A percentile compares a stretch with the other conserved stretches of the same genome.
Evolutionary conservation across 2,329 filamentous ascomycete species (phyloP).

Genomic region (Escovopsis sp.): DNA sequence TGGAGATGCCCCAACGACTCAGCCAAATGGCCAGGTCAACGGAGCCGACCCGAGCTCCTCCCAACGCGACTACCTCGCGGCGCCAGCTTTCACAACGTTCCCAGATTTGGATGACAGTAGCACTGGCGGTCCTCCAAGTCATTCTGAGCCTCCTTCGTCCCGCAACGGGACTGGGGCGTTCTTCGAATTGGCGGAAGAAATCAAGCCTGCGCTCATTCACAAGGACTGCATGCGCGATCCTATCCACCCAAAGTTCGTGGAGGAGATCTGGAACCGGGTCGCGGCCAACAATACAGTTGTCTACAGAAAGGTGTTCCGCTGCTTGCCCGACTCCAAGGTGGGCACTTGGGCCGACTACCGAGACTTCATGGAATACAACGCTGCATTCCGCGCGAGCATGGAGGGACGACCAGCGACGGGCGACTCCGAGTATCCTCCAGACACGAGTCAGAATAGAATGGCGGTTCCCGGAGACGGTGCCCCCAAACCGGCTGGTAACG

Average conservation of each 20-base stretch:
- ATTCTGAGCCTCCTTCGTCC: constrained; percentile 34
- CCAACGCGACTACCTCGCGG: constrained; percentile 51
- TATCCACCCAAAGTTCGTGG: constrained; percentile 64
- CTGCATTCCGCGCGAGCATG: constrained; percentile 59
- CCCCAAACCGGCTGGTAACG: constrained; percentile 18
- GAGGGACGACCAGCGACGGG: constrained; percentile 37
- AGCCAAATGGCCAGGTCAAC: no score
- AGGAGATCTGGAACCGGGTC: constrained; percentile 74
- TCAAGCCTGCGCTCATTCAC: constrained; percentile 59
- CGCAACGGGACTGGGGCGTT: constrained; percentile 29
- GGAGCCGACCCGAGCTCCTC: constrained; percentile 40
- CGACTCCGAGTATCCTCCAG: constrained; percentile 31
- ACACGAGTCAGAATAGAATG: constrained; percentile 16
- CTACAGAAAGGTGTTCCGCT: constrained; percentile 85
- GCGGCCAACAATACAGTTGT: constrained; percentile 93
- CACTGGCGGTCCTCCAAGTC: constrained; percentile 58
- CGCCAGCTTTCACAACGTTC: constrained; percentile 56
- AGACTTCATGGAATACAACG: constrained; percentile 63
- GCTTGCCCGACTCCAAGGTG: constrained; percentile 92
- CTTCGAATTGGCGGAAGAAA: constrained; percentile 47
- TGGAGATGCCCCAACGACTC: constrained; percentile 24
- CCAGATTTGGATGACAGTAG: constrained; percentile 58
- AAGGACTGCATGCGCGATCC: constrained; percentile 95
- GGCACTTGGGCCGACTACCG: constrained; percentile 88
- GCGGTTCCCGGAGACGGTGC: constrained; percentile 22